Conservation (phyloP, 2,329 filamentous ascomycete genomes). For the Microdochium bolleyi region DNA sequence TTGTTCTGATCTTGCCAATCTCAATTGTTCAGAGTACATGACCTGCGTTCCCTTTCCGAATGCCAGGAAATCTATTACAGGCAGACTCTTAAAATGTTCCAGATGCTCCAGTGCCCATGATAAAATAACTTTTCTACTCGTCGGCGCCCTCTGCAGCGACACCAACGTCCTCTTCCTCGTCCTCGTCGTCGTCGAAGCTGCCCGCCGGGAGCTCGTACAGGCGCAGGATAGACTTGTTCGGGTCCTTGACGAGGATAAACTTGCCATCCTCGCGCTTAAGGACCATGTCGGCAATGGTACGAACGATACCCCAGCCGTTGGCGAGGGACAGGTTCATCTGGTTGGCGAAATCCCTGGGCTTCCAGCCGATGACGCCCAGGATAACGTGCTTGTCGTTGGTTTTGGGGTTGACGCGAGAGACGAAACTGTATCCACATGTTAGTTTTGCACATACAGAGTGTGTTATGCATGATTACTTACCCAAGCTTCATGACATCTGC, state of each 20-base stretch:
- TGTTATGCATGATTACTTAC: constrained; percentile 38
- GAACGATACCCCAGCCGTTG: constrained; percentile 98
- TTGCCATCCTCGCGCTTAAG: constrained; percentile 71
- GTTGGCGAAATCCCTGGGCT: constrained; percentile 89
- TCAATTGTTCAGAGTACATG: neutral
- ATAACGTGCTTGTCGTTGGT: constrained; percentile 90
- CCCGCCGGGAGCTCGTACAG: constrained; percentile 83
- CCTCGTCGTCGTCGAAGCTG: constrained; percentile 86
- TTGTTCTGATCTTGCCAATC: no score
- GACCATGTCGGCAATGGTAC: constrained; percentile 94
- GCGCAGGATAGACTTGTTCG: constrained; percentile 91
- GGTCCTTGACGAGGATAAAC: constrained; percentile 80
- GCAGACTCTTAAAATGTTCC: neutral
- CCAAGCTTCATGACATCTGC: constrained; percentile 99
- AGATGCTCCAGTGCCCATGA: neutral
- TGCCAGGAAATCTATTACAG: neutral
- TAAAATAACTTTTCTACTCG: constrained; percentile 14
- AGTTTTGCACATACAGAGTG: constrained; percentile 11
- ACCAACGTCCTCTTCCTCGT: constrained; percentile 54
- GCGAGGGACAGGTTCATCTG: constrained; percentile 97
- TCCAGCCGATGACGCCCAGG: constrained; percentile 93
- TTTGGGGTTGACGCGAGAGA: constrained; percentile 89
- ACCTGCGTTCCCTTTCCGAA: neutral
- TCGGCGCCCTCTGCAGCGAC: constrained; percentile 37
- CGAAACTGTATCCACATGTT: constrained; percentile 55